A percentile compares a stretch with the other conserved stretches of the same genome.
These are phyloP conservation scores for Curvularia sp. DNA, from an alignment of 2,329 filamentous ascomycete species.

Conservation along the genomic window DNA sequence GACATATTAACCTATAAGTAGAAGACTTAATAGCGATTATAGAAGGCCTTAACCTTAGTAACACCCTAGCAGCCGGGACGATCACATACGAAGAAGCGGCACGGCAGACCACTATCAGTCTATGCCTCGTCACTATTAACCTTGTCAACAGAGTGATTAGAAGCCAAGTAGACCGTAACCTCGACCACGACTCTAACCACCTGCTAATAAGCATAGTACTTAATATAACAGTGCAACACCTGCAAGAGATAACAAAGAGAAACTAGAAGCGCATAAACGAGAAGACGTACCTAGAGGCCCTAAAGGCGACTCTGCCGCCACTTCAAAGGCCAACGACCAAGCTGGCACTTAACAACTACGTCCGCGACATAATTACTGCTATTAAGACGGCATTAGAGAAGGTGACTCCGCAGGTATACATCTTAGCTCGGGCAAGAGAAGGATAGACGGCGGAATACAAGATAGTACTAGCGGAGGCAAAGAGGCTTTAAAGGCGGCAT, in stretches of 20 bases:
- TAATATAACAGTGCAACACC: constrained; percentile 14
- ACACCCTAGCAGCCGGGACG: constrained; percentile 14
- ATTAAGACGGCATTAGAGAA: constrained; percentile 16
- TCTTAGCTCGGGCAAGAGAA: constrained; percentile 3
- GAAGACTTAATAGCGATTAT: constrained; percentile 20
- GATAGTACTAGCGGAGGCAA: constrained; percentile 19
- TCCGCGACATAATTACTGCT: constrained; percentile 16
- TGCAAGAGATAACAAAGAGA: constrained; percentile 1
- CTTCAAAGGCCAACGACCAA: constrained; percentile 19
- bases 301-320: constrained; percentile 18
- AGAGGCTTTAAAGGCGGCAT: constrained; percentile 20
- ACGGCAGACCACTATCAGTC: constrained; percentile 17
- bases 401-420: constrained; percentile 11
- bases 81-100: constrained; percentile 20
- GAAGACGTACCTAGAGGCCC: constrained; percentile 9
- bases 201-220: constrained; percentile 30
- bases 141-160: constrained; percentile 21
- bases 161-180: constrained; percentile 15
- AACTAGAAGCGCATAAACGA: constrained; percentile 18
- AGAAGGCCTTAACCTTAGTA: constrained; percentile 18
- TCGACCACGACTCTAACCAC: constrained; percentile 33
- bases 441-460: constrained; percentile 22
- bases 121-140: constrained; percentile 18
- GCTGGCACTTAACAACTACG: constrained; percentile 18
- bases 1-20: constrained; percentile 11